A percentile compares a stretch with the other conserved stretches of the same genome.
Evolutionary conservation across 331 rosid genomes (phyloP).

Genomic region (Pyracantha coccinea): DNA sequence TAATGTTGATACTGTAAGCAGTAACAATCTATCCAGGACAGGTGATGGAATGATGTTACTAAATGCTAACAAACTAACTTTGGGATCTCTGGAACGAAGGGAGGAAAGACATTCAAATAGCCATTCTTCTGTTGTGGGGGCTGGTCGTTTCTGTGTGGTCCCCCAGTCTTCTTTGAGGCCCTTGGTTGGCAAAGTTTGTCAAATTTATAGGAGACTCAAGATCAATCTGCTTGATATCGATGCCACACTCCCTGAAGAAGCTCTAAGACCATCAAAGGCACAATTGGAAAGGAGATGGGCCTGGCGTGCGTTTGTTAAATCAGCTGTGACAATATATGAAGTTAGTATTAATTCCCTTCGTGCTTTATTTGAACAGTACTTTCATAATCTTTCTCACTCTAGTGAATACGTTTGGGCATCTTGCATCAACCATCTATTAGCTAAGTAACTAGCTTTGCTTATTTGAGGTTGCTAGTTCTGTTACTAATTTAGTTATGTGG

Average conservation of each 20-base stretch:
- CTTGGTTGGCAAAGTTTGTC: slow-evolving; percentile 65
- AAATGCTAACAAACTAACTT: slow-evolving; percentile 26
- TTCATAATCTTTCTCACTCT: neutral
- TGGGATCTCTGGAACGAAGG: slow-evolving; percentile 34
- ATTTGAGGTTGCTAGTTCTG: neutral
- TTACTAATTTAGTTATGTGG: neutral
- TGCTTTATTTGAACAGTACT: neutral
- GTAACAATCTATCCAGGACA: slow-evolving; percentile 21
- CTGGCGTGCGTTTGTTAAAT: slow-evolving; percentile 84
- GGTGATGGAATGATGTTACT: slow-evolving; percentile 14
- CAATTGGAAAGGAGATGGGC: slow-evolving; percentile 70
- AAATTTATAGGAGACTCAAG: slow-evolving; percentile 67
- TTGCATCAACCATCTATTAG: neutral
- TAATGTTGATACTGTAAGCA: slow-evolving; percentile 26
- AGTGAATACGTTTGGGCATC: neutral
- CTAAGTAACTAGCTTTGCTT: neutral
- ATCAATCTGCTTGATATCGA: slow-evolving; percentile 85
- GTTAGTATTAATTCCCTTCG: slow-evolving; percentile 30
- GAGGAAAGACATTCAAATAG: slow-evolving; percentile 26
- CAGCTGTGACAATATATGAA: slow-evolving; percentile 83
- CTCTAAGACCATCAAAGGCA: slow-evolving; percentile 68
- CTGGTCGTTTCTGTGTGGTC: slow-evolving; percentile 60
- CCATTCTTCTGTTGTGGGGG: slow-evolving; percentile 42
- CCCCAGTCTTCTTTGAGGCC: slow-evolving; percentile 81
- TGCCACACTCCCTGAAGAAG: slow-evolving; percentile 72